Percentiles rank a stretch among this genome's conserved stretches.
Conservation (phyloP, 2,329 filamentous ascomycete species). For the Aspergillus versicolor region DNA sequence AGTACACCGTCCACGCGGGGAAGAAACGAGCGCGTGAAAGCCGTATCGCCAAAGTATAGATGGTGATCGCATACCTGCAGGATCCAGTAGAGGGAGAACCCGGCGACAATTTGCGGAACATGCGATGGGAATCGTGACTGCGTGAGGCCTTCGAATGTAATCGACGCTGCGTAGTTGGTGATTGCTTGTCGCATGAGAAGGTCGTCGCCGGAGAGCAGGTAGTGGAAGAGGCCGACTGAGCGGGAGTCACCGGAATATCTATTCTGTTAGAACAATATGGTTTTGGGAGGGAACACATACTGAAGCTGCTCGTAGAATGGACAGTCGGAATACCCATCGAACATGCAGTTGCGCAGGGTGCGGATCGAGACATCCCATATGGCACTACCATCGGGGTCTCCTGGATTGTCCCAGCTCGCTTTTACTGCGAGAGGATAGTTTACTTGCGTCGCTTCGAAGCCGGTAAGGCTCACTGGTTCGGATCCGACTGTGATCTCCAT, state of each 20-base stretch:
- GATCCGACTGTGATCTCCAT: slow-evolving; percentile 28
- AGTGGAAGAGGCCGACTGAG: slow-evolving; percentile 30
- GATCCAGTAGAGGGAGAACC: slow-evolving; percentile 36
- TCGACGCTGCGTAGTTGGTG: slow-evolving; percentile 30
- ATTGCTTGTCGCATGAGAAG: slow-evolving; percentile 34
- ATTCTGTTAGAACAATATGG: too few relatives aligned
- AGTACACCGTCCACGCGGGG: slow-evolving; percentile 26
- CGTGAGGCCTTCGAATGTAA: slow-evolving; percentile 28
- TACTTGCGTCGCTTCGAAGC: slow-evolving; percentile 30
- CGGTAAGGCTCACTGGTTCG: slow-evolving; percentile 23
- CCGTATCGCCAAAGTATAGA: slow-evolving; percentile 29
- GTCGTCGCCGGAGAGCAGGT: slow-evolving; percentile 34
- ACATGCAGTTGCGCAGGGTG: slow-evolving; percentile 37
- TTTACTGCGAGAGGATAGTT: slow-evolving; percentile 40
- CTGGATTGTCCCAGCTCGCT: slow-evolving; percentile 19
- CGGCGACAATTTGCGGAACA: slow-evolving; percentile 29
- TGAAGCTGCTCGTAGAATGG: slow-evolving; percentile 40
- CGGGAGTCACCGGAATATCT: slow-evolving; percentile 29
- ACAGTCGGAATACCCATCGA: slow-evolving; percentile 37
- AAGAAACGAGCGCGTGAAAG: slow-evolving; percentile 22
- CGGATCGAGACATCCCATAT: slow-evolving; percentile 35
- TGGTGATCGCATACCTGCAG: slow-evolving; percentile 32
- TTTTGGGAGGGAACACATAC: slow-evolving; percentile 12
- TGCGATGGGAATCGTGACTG: slow-evolving; percentile 33
- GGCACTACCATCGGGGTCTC: slow-evolving; percentile 13